These are phyloP conservation scores for Tetrahymena borealis DNA, from an alignment of 73 alveolate species.

Conservation along the genomic window DNA sequence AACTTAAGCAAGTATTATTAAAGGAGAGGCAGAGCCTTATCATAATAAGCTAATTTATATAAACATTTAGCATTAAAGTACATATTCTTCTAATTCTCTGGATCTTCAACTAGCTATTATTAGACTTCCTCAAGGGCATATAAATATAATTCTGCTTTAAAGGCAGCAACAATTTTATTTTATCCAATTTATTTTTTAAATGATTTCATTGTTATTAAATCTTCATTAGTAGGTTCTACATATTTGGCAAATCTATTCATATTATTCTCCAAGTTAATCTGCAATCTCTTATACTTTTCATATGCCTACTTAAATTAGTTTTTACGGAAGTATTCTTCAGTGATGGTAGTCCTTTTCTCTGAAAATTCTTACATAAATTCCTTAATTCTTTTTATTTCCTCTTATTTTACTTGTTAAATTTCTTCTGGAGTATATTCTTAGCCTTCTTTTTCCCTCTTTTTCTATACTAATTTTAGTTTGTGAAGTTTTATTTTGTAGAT, in stretches of 20 bases:
- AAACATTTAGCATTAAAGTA: neutral
- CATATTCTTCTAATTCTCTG: neutral
- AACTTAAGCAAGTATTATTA: neutral
- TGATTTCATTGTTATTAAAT: neutral
- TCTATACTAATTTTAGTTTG: neutral
- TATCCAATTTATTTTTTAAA: neutral
- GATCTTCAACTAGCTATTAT: neutral
- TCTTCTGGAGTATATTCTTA: neutral
- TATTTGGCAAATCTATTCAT: neutral
- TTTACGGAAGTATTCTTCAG: neutral
- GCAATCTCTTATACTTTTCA: neutral
- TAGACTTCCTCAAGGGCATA: neutral
- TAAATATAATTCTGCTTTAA: neutral
- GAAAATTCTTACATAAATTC: neutral
- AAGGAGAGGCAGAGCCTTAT: neutral
- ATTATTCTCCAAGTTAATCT: neutral
- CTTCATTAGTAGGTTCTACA: neutral
- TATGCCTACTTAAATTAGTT: neutral
- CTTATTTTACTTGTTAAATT: neutral
- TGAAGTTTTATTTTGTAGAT: neutral
- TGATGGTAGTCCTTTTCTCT: neutral
- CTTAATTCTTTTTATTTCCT: neutral
- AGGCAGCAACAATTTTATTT: neutral
- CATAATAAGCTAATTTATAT: neutral
- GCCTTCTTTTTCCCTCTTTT: neutral